Base-by-base conservation (phyloP, 805 yeast species). In the Kuraishia ogatae region DNA sequence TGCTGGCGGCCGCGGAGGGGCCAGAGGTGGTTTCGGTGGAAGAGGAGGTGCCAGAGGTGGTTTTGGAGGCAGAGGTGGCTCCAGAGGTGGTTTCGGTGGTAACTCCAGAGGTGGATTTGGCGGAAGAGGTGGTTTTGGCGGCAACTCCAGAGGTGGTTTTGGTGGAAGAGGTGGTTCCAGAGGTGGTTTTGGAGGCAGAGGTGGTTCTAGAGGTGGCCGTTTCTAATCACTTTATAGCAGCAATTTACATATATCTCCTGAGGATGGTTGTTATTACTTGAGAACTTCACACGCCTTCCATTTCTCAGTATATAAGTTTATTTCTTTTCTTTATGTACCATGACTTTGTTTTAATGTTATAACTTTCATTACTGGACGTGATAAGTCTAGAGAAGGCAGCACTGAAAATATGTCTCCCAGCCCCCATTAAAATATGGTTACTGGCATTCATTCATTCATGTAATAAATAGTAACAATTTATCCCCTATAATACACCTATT, bases 1-100 rank as follows among this genome's bases (percentile, higher is more conserved):
- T 49, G 77, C 81, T 57, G 82, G 83, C 48, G 74, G 79, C 53
- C 74, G 76, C 48, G 75, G 76, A 51, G 73, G 74, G 49, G 63
- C 72, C 46, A 65, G 75, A 48, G 72, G 76, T 52, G 67, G 71
- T 50, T 58, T 66, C 50, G 75, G 79, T 21, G 75, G 74, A 22
- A 60, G 79, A 49, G 79, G 82, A 50, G 78, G 80, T 13, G 62
- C 68, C 46, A 35, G 43, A 35, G 43, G 43, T 35, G 71, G 79
- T 39, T 62, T 68, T 52, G 75, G 82, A 43, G 76, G 80, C 39
- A 68, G 77, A 58, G 74, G 81, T 53, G 76, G 79, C n/a, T 63
- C 71, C 48, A 64, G 80, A 59, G 79, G 83, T 56, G 75, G 79
- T 10, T 67, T 69, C 48, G 66, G 74, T 49, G 62, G 69, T 39